These are phyloP conservation scores for Thelonectria discophora DNA, from an alignment of 2,329 filamentous ascomycete species.

Conservation along the genomic window DNA sequence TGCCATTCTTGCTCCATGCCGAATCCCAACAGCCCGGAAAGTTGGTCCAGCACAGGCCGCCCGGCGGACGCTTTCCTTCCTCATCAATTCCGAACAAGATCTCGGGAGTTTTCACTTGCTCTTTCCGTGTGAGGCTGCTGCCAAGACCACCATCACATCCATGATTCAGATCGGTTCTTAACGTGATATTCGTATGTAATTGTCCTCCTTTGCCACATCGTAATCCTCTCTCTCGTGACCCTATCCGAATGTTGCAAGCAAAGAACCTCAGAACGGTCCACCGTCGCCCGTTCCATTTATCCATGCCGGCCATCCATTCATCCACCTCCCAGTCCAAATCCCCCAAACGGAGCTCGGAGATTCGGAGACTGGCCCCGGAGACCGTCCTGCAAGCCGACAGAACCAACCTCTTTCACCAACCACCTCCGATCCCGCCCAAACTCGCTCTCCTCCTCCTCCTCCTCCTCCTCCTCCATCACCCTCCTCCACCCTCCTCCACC, in stretches of 20 bases:
- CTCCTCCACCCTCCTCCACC: neutral
- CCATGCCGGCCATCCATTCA: slow-evolving; percentile 4
- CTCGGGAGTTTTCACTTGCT: neutral
- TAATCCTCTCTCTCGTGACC: too few relatives aligned
- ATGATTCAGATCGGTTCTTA: too few relatives aligned
- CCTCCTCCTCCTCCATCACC: too few relatives aligned
- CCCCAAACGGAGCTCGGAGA: slow-evolving; percentile 29
- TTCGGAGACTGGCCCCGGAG: slow-evolving; percentile 37
- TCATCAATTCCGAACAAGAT: slow-evolving; percentile 11
- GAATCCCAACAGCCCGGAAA: slow-evolving; percentile 7
- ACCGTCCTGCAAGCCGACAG: slow-evolving; percentile 7
- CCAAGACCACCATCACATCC: neutral
- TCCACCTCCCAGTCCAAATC: neutral
- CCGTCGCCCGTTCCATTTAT: slow-evolving; percentile 19
- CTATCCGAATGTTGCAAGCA: neutral
- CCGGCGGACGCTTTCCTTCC: slow-evolving; percentile 20
- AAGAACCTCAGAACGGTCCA: slow-evolving; percentile 6
- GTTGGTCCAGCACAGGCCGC: slow-evolving; percentile 16
- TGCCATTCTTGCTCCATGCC: neutral
- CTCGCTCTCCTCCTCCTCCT: too few relatives aligned
- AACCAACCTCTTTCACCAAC: neutral
- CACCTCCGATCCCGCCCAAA: slow-evolving; percentile 1
- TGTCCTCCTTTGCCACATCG: too few relatives aligned
- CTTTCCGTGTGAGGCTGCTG: neutral
- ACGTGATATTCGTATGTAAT: too few relatives aligned